Base-by-base conservation (phyloP, 768 basidiomycete genomes). In the Fibroporia radiculosa region DNA sequence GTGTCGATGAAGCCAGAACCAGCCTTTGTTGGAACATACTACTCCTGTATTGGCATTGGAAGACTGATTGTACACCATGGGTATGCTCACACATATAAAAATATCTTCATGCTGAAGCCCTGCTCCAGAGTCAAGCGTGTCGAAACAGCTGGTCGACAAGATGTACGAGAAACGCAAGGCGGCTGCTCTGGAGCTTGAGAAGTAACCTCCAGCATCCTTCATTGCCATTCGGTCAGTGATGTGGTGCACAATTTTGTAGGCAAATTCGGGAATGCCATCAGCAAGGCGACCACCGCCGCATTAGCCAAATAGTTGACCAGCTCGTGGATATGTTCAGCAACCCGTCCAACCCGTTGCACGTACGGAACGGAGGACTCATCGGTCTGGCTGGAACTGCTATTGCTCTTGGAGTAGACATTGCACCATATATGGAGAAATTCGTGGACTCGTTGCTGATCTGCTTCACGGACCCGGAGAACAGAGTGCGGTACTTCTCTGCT, bases 371-470 rank as follows among this genome's bases (percentile, higher is more conserved):
- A 27, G 95, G 95, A 4, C 73, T 97, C 33, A 97, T 97, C 54
- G 95, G 95, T 19, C 78, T 98, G 1, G 95, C 95, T 7, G 95
- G 90, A 23, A 91, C 91, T 19, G 91, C 93, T n/a, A 98, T 99
- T 58, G 95, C 96, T 0, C 71, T 98, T 3, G 91, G 92, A 2
- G 85, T 93, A 10, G 89, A 96, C 52, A 78, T 98, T 35, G 84
- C 93, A 6, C 87, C 90, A 6, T 93, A 93, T 68, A 88, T 98
- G 79, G 88, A 89, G 47, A 85, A 84, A 55, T 96, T 99, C 59
- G 77, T 96, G 27, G 82, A 84, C 33, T 84, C 90, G 2, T 74
- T 99, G 25, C 75, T 98, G 22, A 77, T 78, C 42, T 96, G 95
- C 65, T 96, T 99, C 64, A 79, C 84, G 49, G 96, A 99, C 62